Evolutionary conservation across 805 yeast genomes (phyloP), one percentile per base, ranked within the genome.

Genomic region (Ogataea pini): DNA sequence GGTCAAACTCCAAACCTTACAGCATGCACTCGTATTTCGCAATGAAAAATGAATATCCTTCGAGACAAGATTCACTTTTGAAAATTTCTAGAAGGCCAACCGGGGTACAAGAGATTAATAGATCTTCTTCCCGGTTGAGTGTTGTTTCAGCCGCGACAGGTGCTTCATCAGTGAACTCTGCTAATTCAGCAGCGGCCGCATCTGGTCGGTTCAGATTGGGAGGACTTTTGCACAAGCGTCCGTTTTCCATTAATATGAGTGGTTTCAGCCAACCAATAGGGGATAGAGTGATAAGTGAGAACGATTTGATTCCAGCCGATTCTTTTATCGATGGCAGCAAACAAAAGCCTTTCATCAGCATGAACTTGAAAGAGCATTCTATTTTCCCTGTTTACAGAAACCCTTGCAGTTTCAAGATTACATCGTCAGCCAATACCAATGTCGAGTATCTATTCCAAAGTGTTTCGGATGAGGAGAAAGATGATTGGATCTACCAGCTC

Each of bases 391-490:
- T 79, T 2, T 80, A 79, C 55, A 65, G 76, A 14, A 58, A 73
- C 32, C 79, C 79, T 0, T 67, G 68, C 37, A 70, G 77, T 37
- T 79, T 80, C 65, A 77, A 78, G 52, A 66, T 80, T 32, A 80
- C 73, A 49, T 48, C 54, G 9, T 38, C 46, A 2, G 45, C 51
- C 24, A 54, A 50, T 42, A 12, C 51, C 3, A 55, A 49, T 27
- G 43, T 41, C 3, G 87, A 84, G 48, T 77, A 69, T 60, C 72
- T 80, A 33, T 75, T 91, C 58, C 96, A 92, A 64, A 84, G 92
- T 0, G 61, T 77, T 0, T 71, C 66, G 51, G 83, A 81, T 5
- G 51, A 60, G 1, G 96, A 87, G 25, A 78, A 85, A 47, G 80
- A 78, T 44, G 89, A 82, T 36, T 91, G 97, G 98, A 71, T 88